Percentiles rank a stretch among this genome's conserved stretches.
Evolutionary conservation across 2,329 filamentous ascomycete species (phyloP).

Genomic region (Trichoderma gracile): DNA sequence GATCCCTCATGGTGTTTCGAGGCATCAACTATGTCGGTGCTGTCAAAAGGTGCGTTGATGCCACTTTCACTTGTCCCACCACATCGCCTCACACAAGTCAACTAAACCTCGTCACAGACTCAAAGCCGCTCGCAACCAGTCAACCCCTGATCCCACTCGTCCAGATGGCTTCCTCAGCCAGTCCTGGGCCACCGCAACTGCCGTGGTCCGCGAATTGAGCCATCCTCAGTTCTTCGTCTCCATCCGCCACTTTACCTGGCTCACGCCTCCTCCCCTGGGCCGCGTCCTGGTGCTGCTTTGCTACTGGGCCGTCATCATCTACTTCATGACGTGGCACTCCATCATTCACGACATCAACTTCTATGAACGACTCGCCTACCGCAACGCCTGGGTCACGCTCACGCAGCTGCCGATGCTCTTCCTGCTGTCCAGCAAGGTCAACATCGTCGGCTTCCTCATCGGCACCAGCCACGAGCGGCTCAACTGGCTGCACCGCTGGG

Average conservation of each 20-base stretch:
- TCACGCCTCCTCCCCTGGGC: constrained; percentile 60
- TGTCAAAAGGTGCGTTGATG: constrained; percentile 42
- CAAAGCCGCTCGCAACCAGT: constrained; percentile 45
- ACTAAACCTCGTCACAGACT: constrained; percentile 42
- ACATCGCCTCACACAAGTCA: background rate
- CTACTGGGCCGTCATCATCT: constrained; percentile 61
- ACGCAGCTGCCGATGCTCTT: constrained; percentile 66
- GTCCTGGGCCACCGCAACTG: constrained; percentile 60
- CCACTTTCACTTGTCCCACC: background rate
- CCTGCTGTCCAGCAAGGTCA: constrained; percentile 61
- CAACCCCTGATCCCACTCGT: constrained; percentile 53
- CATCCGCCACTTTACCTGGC: constrained; percentile 51
- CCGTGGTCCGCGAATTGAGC: constrained; percentile 56
- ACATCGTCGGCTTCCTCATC: constrained; percentile 59
- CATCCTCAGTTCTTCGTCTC: constrained; percentile 57
- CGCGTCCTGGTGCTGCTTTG: constrained; percentile 53
- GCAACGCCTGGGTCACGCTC: constrained; percentile 66
- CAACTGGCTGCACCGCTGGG: constrained; percentile 75
- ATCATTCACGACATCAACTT: constrained; percentile 56
- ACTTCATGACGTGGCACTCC: constrained; percentile 55
- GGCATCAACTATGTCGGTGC: constrained; percentile 47
- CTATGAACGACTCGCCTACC: constrained; percentile 66
- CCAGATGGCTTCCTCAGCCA: constrained; percentile 50
- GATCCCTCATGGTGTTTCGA: constrained; percentile 44
- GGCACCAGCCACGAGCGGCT: constrained; percentile 68